Base-by-base conservation (phyloP, 2,329 filamentous ascomycete genomes). In the Exophiala sideris region DNA sequence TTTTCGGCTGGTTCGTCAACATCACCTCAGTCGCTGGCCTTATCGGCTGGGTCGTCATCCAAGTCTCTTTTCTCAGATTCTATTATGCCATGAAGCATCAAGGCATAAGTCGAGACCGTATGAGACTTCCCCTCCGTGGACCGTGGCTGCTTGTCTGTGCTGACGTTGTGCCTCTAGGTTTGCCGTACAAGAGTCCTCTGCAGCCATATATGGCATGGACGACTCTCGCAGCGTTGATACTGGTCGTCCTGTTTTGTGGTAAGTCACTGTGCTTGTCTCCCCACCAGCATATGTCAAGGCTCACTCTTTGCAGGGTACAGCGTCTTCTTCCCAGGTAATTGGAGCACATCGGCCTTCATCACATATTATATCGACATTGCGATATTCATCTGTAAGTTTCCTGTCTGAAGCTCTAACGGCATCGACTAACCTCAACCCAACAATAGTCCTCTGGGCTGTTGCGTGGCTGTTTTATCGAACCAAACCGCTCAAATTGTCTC, bases 21-120 rank as follows among this genome's bases (percentile, higher is more conserved):
- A 57, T 68, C n/a, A 63, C 63, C 53, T 65, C 66, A 9, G 64
- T 66, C 3, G 64, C 58, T 1, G 65, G 65, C 8, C 56, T 70
- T 7, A 62, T 70, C 7, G 66, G 67, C 40, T 70, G 67, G 52
- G 8, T 78, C 34, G 80, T 82, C 51, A 86, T 87, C 63, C 82
- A 80, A 66, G 74, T 84, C 39, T 85, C 86, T 0, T 91, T 88
- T 67, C 70, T 91, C 45, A 81, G 80, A 54, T 92, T 90, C 68
- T 75, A 86, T 45, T 81, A 82, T 18, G 86, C 87, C 0, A 76
- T 87, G 45, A 71, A 77, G 35, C 81, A 76, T 0, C 87, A 91
- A 63, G 86, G 86, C 0, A 75, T 91, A n/a, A 45, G 39, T 12
- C 21, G 44, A 18, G 24, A 82, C 38, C 40, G 21, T 24, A 24